These are phyloP conservation scores for Mucor irregularis DNA, from an alignment of 371 early-diverging fungal species.

Conservation along the genomic window DNA sequence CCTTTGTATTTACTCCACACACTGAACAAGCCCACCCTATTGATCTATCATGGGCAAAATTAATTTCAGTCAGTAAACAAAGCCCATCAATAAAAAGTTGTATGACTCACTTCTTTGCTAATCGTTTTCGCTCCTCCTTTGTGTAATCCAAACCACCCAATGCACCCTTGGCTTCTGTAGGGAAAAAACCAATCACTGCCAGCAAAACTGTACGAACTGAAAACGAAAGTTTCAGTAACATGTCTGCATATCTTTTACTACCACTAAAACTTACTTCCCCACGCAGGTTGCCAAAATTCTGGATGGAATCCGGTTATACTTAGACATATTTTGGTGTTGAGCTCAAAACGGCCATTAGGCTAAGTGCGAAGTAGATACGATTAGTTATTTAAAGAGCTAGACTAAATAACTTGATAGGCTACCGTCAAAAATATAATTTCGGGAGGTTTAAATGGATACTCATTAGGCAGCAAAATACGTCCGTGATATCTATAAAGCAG, in stretches of 20 bases:
- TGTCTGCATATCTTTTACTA: no score
- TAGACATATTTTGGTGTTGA: conserved; percentile 89
- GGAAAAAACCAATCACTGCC: conserved; percentile 81
- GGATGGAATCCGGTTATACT: conserved; percentile 93
- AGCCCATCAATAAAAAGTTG: background rate
- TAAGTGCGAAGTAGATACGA: conserved; percentile 25
- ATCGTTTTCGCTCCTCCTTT: conserved; percentile 61
- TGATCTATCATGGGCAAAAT: conserved; percentile 15
- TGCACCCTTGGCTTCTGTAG: conserved; percentile 76
- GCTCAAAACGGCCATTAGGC: conserved; percentile 90
- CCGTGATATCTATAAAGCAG: conserved; percentile 65
- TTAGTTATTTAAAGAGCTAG: background rate
- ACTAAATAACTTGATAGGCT: no score
- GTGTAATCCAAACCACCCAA: conserved; percentile 83
- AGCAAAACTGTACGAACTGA: conserved; percentile 83
- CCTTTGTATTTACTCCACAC: conserved; percentile 25
- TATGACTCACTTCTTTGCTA: conserved; percentile 60
- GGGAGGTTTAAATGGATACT: conserved; percentile 96
- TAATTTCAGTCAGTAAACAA: background rate
- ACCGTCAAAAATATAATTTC: conserved; percentile 87
- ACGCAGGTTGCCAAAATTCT: conserved; percentile 94
- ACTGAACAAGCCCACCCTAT: conserved; percentile 30
- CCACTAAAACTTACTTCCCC: conserved; percentile 85
- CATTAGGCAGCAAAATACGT: conserved; percentile 74
- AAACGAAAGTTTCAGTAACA: background rate